A percentile compares a stretch with the other conserved stretches of the same genome.
Evolutionary conservation across 2,329 filamentous ascomycete species (phyloP).

Genomic region (Ophioceras dolichostomum): DNA sequence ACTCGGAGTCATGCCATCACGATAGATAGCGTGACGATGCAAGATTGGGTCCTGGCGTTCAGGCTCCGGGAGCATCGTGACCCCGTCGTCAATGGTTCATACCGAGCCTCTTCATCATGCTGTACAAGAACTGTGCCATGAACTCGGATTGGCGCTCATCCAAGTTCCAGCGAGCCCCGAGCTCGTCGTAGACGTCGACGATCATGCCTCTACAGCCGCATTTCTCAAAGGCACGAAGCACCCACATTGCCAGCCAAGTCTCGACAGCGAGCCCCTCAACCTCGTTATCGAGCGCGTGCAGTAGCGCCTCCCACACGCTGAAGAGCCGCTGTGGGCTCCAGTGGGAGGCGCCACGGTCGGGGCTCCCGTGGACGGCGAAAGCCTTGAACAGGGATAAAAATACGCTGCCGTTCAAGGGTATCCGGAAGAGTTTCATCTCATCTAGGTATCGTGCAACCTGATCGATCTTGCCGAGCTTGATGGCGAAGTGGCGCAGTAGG

Average conservation of each 20-base stretch:
- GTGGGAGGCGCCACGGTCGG: slow-evolving; percentile 41
- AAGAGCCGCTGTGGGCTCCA: slow-evolving; percentile 66
- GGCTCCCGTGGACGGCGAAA: slow-evolving; percentile 62
- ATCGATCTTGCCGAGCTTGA: slow-evolving; percentile 56
- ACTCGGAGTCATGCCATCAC: neutral
- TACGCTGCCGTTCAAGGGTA: slow-evolving; percentile 62
- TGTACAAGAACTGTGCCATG: slow-evolving; percentile 31
- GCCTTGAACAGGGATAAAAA: slow-evolving; percentile 76
- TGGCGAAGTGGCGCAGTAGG: slow-evolving; percentile 63
- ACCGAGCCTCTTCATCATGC: slow-evolving; percentile 18
- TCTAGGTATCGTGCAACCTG: slow-evolving; percentile 59
- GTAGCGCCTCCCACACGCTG: slow-evolving; percentile 53
- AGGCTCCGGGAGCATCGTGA: too few species aligned
- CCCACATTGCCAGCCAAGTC: slow-evolving; percentile 49
- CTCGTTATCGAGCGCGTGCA: slow-evolving; percentile 36
- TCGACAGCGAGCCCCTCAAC: slow-evolving; percentile 37
- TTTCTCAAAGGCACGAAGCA: slow-evolving; percentile 50
- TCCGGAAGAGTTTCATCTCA: slow-evolving; percentile 63
- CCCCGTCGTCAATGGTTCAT: neutral
- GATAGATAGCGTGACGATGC: too few species aligned
- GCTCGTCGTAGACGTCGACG: slow-evolving; percentile 38
- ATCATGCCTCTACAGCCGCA: slow-evolving; percentile 40
- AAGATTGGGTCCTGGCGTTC: too few species aligned
- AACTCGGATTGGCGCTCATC: slow-evolving; percentile 27
- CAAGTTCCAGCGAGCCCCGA: slow-evolving; percentile 35